phyloP scores from a whole-genome alignment of 495 filamentous ascomycete genomes.

The Trichoderma asperelloides region DNA sequence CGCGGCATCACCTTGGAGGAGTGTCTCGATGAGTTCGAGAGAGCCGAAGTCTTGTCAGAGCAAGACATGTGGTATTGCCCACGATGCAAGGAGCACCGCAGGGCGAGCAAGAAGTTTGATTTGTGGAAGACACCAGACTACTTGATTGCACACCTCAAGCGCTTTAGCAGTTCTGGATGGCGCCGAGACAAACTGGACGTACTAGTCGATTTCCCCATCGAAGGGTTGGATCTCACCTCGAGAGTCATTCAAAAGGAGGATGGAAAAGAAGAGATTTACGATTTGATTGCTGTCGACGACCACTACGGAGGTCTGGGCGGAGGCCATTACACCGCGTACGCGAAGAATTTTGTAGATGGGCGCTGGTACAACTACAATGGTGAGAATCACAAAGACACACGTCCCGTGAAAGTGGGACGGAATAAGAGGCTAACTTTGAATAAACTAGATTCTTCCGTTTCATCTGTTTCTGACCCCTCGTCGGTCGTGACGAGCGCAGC shows the following conservation, averaged over 20 bases:
- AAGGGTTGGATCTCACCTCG: constrained; percentile 70
- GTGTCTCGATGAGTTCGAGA: constrained; percentile 88
- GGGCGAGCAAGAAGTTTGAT: constrained; percentile 91
- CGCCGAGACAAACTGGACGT: constrained; percentile 85
- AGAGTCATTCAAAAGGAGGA: constrained; percentile 69
- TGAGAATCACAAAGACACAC: constrained; percentile 32
- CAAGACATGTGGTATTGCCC: constrained; percentile 96
- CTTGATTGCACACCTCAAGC: constrained; percentile 81
- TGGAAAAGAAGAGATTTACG: constrained; percentile 75
- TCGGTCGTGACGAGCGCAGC: constrained; percentile 59
- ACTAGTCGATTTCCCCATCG: constrained; percentile 83
- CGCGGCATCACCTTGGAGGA: constrained; percentile 77
- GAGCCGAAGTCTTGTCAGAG: constrained; percentile 83
- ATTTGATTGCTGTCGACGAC: constrained; percentile 90
- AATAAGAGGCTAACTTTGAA: constrained; percentile 17
- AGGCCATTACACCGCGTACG: constrained; percentile 90
- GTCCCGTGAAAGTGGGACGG: background rate
- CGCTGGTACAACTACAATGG: constrained; percentile 95
- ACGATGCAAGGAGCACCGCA: constrained; percentile 83
- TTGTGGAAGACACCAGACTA: constrained; percentile 95
- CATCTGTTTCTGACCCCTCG: constrained; percentile 40
- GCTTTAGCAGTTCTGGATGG: constrained; percentile 71
- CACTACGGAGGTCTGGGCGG: constrained; percentile 88
- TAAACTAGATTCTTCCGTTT: constrained; percentile 61
- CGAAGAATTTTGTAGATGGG: constrained; percentile 78